These are phyloP conservation scores for Blastobotrys proliferans DNA, from an alignment of 1,139 yeast genomes.

Conservation along the genomic window DNA sequence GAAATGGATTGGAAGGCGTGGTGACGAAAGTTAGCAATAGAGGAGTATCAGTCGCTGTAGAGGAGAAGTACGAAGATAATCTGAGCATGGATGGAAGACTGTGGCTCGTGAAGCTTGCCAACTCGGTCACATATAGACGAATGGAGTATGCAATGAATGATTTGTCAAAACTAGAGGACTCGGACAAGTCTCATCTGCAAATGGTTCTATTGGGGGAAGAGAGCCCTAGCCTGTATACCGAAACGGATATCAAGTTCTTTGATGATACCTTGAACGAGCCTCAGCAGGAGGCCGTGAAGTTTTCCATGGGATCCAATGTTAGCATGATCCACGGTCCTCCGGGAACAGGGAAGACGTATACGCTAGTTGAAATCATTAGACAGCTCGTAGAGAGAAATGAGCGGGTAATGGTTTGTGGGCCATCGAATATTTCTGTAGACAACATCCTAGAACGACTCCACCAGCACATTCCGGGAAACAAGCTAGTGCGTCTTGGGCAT, in stretches of 20 bases:
- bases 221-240: slow-evolving; percentile 8
- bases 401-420: slow-evolving; percentile 85
- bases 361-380: slow-evolving; percentile 76
- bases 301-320: slow-evolving; percentile 47
- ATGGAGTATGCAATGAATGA: slow-evolving; percentile 75
- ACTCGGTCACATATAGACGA: slow-evolving; percentile 50
- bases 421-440: slow-evolving; percentile 93
- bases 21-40: slow-evolving; percentile 48
- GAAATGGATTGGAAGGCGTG: slow-evolving; percentile 53
- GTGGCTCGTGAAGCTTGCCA: slow-evolving; percentile 39
- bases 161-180: slow-evolving; percentile 24
- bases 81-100: slow-evolving; percentile 31
- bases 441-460: slow-evolving; percentile 78
- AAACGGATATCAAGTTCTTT: slow-evolving; percentile 37
- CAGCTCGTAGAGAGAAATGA: slow-evolving; percentile 63
- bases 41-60: slow-evolving; percentile 56
- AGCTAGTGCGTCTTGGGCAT: slow-evolving; percentile 80
- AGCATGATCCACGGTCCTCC: slow-evolving; percentile 74
- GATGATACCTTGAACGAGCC: slow-evolving; percentile 61
- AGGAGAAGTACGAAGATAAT: slow-evolving; percentile 44
- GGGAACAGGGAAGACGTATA: slow-evolving; percentile 81
- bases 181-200: slow-evolving; percentile 8
- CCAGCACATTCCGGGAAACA: slow-evolving; percentile 45
- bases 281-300: slow-evolving; percentile 62
- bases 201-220: slow-evolving; percentile 10